Evolutionary conservation across 352 stramenopile species (phyloP).

Genomic region (Phytopythium boreale): DNA sequence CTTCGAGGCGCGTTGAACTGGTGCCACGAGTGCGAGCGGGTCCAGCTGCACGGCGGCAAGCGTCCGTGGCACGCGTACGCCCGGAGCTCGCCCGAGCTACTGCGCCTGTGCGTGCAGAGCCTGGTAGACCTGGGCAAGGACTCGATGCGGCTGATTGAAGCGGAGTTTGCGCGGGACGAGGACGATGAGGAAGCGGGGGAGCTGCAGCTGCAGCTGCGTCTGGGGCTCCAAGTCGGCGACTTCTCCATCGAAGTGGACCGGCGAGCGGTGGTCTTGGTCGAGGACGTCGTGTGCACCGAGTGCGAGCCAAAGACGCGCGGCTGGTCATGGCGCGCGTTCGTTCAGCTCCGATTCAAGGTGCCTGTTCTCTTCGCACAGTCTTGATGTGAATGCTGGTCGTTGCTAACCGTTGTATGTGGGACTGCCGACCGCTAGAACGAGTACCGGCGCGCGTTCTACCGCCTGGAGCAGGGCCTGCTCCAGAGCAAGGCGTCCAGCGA

Average conservation of each 20-base stretch:
- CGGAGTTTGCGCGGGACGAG: constrained; percentile 74
- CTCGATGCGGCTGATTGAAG: constrained; percentile 63
- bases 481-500: constrained; percentile 65
- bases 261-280: not conserved
- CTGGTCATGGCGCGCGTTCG: constrained; percentile 52
- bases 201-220: constrained; percentile 40
- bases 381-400: not conserved
- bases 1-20: constrained; percentile 40
- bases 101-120: constrained; percentile 75
- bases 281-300: constrained; percentile 37
- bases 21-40: constrained; percentile 64
- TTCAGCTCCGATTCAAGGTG: constrained; percentile 64
- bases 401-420: not conserved
- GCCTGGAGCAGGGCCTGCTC: constrained; percentile 69
- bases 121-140: constrained; percentile 45
- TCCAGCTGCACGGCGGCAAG: constrained; percentile 38
- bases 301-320: constrained; percentile 40
- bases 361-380: too few species aligned
- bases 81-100: constrained; percentile 66
- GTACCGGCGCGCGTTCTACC: constrained; percentile 75
- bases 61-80: constrained; percentile 54
- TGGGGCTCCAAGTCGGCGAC: constrained; percentile 43
- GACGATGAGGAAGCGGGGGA: constrained; percentile 40
- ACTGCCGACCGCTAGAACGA: constrained; percentile 33
- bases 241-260: constrained; percentile 27